Conservation (phyloP, 192 early-diverging fungal species). For the Umbelopsis vinacea region DNA sequence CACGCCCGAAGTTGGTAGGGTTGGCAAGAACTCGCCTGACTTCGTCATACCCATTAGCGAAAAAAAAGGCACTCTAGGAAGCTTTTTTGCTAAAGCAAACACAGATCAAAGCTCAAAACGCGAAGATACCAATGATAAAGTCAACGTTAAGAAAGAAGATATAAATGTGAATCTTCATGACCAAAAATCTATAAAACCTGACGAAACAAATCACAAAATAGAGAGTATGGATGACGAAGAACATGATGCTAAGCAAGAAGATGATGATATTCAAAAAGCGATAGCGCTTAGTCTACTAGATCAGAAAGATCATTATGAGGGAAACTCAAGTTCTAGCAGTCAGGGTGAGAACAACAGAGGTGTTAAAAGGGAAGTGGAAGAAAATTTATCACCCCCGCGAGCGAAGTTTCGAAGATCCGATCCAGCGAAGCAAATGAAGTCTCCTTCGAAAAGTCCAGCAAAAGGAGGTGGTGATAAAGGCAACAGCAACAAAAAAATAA, state of each 20-base stretch:
- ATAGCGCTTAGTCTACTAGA: constrained; percentile 29
- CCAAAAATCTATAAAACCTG: neutral
- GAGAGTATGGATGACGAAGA: neutral
- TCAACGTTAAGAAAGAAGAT: neutral
- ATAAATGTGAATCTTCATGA: neutral
- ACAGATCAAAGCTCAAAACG: neutral
- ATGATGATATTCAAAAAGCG: constrained; percentile 40
- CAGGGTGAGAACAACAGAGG: neutral
- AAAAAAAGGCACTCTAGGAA: constrained; percentile 39
- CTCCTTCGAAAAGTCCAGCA: neutral
- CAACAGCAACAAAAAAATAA: constrained; percentile 11
- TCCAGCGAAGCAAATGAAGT: constrained; percentile 20
- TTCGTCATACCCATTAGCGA: constrained; percentile 50
- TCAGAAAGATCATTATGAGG: neutral
- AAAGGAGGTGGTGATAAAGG: neutral
- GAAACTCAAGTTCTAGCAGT: neutral
- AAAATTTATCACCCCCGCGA: neutral
- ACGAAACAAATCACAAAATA: neutral
- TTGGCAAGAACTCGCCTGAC: constrained; percentile 47
- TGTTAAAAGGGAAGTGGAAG: neutral
- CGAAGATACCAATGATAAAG: neutral
- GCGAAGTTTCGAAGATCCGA: constrained; percentile 7
- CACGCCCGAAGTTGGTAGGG: constrained; percentile 49
- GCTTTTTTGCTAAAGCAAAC: constrained; percentile 32
- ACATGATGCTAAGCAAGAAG: constrained; percentile 29